Base-by-base conservation (phyloP, 495 filamentous ascomycete species). In the Penicillium antarcticum region DNA sequence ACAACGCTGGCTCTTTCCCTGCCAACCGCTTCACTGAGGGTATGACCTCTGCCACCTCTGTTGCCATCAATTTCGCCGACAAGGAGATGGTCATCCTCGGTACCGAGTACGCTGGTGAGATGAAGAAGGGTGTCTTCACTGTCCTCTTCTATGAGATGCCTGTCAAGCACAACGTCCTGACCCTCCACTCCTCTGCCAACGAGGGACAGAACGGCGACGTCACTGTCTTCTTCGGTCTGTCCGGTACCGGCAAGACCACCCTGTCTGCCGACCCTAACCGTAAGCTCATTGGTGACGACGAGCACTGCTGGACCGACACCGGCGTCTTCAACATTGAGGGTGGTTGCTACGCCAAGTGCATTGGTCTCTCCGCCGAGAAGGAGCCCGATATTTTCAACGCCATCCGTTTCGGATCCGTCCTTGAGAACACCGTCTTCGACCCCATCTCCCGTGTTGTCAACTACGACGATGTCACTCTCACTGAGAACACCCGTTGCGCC, bases 91-190 rank as follows among this genome's bases (percentile, higher is more conserved):
- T 98, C 61, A 97, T 98, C 73, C 85, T 98, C 43, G 94, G 94
- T 67, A 97, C 94, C 34, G 94, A 98, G 80, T 98, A 98, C 68
- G 94, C 94, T 52, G 94, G 94, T 63, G 92, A 97, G 82, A 98
- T 98, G 94, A 98, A 97, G 85, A 97, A 97, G 85, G 95, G 94
- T 69, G 80, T 98, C 74, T 97, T 98, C 83, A 98, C 94, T 44
- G 89, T 98, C 52, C 82, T 98, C 61, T 98, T 97, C 82, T 98
- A 97, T 79, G 94, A 98, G 80, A 97, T 97, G 88, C 94, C 94
- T 46, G 87, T 98, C 53, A 97, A 95, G 82, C 94, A 98, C 83
- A 95, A 97, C 73, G 92, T 98, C 56, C 79, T 98, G 42, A 98
- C 94, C 42, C 85, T 98, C 45, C 94, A 96, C 77, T 96, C 91